Conservation (phyloP, 352 stramenopile species). For the Phytophthora hibernalis region DNA sequence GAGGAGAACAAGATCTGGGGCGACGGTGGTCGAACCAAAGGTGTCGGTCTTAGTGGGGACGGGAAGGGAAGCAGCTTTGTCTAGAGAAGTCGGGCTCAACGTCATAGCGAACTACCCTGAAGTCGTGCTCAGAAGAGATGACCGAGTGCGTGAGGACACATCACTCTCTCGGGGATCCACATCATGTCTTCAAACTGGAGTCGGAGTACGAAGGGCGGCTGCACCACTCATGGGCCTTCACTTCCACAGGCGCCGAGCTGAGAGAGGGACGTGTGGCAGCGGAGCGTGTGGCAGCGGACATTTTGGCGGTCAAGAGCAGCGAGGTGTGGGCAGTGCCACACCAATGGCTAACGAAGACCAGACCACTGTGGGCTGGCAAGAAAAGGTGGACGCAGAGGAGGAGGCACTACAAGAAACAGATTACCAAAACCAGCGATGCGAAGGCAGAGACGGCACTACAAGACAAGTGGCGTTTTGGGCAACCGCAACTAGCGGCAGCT, state of each 20-base stretch:
- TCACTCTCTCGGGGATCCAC: neutral
- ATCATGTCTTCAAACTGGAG: neutral
- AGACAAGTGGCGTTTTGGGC: neutral
- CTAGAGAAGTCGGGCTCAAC: neutral
- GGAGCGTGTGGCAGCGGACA: neutral
- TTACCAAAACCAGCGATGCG: neutral
- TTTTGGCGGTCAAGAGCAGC: neutral
- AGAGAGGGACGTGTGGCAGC: no score
- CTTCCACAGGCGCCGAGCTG: neutral
- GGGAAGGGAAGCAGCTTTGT: neutral
- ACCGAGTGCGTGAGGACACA: neutral
- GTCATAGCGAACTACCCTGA: slow-evolving; percentile 7
- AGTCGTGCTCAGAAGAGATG: neutral
- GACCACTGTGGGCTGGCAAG: slow-evolving; percentile 4
- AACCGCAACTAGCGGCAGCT: neutral
- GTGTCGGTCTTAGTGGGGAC: neutral
- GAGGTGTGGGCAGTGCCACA: slow-evolving; percentile 2
- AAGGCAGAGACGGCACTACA: neutral
- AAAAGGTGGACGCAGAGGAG: slow-evolving; percentile 3
- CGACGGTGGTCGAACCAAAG: no score
- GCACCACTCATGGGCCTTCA: neutral
- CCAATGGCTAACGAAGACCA: neutral
- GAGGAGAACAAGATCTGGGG: no score
- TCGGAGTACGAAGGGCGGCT: neutral
- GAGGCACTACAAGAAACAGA: neutral